Base-by-base conservation (phyloP, 208 protist species). In the Crithidia fasciculata region DNA sequence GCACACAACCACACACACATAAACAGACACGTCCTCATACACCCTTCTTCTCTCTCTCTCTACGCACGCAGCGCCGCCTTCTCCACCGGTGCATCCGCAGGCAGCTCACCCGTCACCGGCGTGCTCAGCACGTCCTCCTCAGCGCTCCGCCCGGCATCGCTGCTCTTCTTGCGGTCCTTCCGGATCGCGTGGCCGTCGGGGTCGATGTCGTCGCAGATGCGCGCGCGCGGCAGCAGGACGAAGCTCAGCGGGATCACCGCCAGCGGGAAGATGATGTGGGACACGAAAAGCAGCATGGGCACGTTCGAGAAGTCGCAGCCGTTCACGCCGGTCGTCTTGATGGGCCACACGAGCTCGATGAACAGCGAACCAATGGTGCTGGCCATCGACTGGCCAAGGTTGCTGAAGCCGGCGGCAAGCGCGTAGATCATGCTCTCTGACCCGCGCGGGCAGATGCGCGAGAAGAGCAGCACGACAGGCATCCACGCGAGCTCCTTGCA, bases 391-490 rank as follows among this genome's bases (percentile, higher is more conserved):
- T 44, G 53, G 8, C 88, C 90, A 52, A 95, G 68, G 79, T 94
- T 93, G n/a, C 83, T 65, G 58, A 84, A 87, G 37, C 86, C 86
- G 16, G 90, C 83, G 16, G 88, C 75, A 10, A 95, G 49, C 2
- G 89, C 86, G 56, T 84, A 93, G 52, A 94, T 76, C 58, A 86
- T 93, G 47, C 77, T 85, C 76, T 95, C 90, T 52, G 84, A 84
- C 12, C 85, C 89, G 15, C 74, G 74, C 7, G 89, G 90, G 72
- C 89, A 95, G 12, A 95, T 67, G 39, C 88, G 87, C 2, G 89
- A 86, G 43, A 94, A 80, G 12, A 95, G 83, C 37, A 97, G 74
- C 3, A 89, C 75, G 50, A 78, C 52, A 8, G 93, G 83, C 87
- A 95, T 92, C 61, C 79, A 94, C 36, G 73, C 71, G 10, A 95